Conservation (phyloP, 192 early-diverging fungal species). For the Backusella sp. region DNA sequence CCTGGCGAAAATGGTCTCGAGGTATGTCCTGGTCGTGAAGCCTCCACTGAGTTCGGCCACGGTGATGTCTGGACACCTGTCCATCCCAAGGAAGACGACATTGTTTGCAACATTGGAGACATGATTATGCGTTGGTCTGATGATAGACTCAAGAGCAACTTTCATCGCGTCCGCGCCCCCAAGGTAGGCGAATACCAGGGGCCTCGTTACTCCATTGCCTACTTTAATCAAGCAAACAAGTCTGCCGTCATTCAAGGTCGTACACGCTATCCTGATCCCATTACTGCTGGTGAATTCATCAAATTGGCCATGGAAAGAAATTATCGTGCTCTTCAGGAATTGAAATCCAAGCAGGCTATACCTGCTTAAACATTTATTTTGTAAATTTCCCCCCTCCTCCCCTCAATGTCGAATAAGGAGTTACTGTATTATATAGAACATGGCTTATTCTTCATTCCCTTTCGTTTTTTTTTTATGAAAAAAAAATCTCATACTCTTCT, state of each 20-base stretch:
- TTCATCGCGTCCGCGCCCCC: slow-evolving; percentile 28
- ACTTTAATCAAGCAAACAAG: slow-evolving; percentile 31
- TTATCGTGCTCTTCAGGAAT: slow-evolving; percentile 13
- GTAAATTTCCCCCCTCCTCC: background rate
- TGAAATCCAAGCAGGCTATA: background rate
- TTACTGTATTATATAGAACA: slow-evolving; percentile 14
- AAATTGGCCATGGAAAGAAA: slow-evolving; percentile 30
- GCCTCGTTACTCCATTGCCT: slow-evolving; percentile 27
- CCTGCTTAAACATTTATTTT: background rate
- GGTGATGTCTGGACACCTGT: background rate
- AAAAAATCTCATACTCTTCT: background rate
- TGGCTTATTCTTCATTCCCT: slow-evolving; percentile 8
- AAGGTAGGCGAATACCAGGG: slow-evolving; percentile 16
- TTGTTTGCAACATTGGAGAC: slow-evolving; percentile 37
- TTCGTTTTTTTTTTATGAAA: background rate
- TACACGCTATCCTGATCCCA: slow-evolving; percentile 21
- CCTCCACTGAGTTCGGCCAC: background rate
- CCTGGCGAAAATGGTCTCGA: slow-evolving; percentile 22
- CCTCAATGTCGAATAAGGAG: slow-evolving; percentile 6
- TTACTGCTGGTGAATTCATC: slow-evolving; percentile 30
- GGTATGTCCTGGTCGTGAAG: background rate
- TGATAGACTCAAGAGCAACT: slow-evolving; percentile 29
- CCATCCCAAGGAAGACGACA: slow-evolving; percentile 20
- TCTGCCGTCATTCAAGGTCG: slow-evolving; percentile 32
- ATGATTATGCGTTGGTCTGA: slow-evolving; percentile 39